Percentiles rank a stretch among this genome's conserved stretches.
Conservation (phyloP, 169 alveolate species). For the Plasmodium cynomolgi region DNA sequence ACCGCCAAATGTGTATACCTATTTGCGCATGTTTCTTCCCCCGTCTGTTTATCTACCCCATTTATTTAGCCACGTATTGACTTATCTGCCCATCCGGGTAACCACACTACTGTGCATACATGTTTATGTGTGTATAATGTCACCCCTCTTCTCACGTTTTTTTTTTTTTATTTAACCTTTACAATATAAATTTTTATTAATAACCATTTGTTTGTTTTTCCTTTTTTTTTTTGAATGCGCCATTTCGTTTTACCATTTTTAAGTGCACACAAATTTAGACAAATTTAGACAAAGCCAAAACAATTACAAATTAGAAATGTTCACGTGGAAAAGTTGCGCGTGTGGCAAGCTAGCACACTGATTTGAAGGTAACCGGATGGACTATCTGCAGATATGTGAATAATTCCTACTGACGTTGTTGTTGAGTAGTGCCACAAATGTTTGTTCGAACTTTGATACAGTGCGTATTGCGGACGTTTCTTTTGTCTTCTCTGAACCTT, state of each 20-base stretch:
- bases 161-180: not conserved
- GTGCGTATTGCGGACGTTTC: not conserved
- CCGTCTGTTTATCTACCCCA: not conserved
- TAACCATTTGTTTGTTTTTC: conserved; percentile 13
- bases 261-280: not conserved
- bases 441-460: too few species aligned
- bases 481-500: not conserved
- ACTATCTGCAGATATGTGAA: not conserved
- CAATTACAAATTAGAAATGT: conserved; percentile 4
- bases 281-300: not conserved
- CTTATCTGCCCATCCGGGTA: not conserved
- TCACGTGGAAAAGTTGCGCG: not conserved
- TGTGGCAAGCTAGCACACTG: not conserved
- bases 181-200: conserved; percentile 11
- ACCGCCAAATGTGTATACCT: not conserved
- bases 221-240: conserved; percentile 3
- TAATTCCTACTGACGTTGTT: not conserved
- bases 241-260: conserved; percentile 5
- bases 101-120: not conserved
- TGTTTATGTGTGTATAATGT: not conserved
- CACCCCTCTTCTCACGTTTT: not conserved
- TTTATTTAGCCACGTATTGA: not conserved
- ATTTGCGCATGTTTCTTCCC: conserved; percentile 10
- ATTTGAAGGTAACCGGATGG: not conserved
- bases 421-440: not conserved